Evolutionary conservation across 768 basidiomycete genomes (phyloP).

Genomic region (Suillus subalutaceus): DNA sequence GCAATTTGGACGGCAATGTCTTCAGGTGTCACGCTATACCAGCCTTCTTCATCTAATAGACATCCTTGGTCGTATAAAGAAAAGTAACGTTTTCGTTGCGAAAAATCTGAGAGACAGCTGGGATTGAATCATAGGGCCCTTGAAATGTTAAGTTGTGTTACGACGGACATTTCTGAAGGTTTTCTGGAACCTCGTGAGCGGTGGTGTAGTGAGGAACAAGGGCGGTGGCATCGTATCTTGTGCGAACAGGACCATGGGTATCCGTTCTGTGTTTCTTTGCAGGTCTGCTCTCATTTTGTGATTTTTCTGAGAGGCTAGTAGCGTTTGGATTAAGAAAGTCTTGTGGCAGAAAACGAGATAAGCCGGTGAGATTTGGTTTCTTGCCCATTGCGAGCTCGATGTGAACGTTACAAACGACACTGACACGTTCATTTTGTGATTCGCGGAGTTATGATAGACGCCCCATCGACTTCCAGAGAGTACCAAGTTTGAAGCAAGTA

Average conservation of each 20-base stretch:
- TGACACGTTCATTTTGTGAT: neutral
- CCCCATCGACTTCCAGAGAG: neutral
- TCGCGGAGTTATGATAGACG: slow-evolving; percentile 7
- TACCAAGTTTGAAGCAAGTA: neutral
- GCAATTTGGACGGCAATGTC: slow-evolving; percentile 92
- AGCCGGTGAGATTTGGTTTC: slow-evolving; percentile 42
- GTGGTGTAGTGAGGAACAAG: slow-evolving; percentile 74
- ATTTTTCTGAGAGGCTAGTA: slow-evolving; percentile 11
- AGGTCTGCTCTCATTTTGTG: slow-evolving; percentile 4
- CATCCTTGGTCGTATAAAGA: slow-evolving; percentile 81
- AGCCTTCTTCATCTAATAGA: slow-evolving; percentile 92
- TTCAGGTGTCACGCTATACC: slow-evolving; percentile 97
- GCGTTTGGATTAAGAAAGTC: slow-evolving; percentile 33
- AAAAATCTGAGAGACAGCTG: slow-evolving; percentile 66
- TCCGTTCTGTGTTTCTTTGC: slow-evolving; percentile 28
- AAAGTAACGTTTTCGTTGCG: slow-evolving; percentile 82
- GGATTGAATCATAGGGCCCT: neutral
- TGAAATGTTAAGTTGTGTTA: neutral
- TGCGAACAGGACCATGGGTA: slow-evolving; percentile 32
- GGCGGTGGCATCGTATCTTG: slow-evolving; percentile 67
- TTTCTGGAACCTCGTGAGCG: slow-evolving; percentile 68
- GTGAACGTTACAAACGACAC: neutral
- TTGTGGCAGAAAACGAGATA: slow-evolving; percentile 46
- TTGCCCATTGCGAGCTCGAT: slow-evolving; percentile 37
- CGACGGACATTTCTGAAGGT: slow-evolving; percentile 81